Evolutionary conservation across 1,284 basidiomycete genomes (phyloP), one percentile per base, ranked within the genome.

Genomic region (Pseudozyma flocculosa): DNA sequence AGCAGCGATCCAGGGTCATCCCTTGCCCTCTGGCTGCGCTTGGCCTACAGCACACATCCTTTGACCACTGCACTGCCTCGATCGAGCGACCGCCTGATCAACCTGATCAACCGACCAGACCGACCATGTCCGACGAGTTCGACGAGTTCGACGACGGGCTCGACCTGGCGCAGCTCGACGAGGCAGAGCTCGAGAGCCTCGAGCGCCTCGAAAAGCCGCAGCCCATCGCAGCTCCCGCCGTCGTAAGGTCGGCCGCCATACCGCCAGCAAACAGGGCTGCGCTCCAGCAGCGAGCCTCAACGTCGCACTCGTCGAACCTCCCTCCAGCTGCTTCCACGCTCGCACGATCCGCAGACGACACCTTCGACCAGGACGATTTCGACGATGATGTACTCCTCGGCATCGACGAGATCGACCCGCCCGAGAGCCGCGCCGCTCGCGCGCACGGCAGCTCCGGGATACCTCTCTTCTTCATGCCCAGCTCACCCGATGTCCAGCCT

Each of bases 91-190:
- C n/a, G n/a, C n/a, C n/a, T n/a, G n/a, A n/a, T n/a, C n/a, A n/a
- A n/a, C n/a, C n/a, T n/a, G n/a, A n/a, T n/a, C n/a, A n/a, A n/a
- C n/a, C n/a, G n/a, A n/a, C n/a, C n/a, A n/a, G n/a, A n/a, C n/a
- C n/a, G 39, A 53, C 2, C 30, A 61, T 60, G 58, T 21, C 45
- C 10, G 40, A 41, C 11, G n/a, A 40, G 9, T 41, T 49, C 18
- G 58, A 58, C 42, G 58, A 68, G 40, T 53, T 62, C 36, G 65
- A 60, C 29, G 65, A 64, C 18, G 54, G 26, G 7, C 26, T 29
- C 26, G 26, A 29, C 26, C 26, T 29, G 26, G 26, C 26, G 7
- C 26, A 15, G 47, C n/a, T 48, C 15, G 47, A 48, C 30, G 17
- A 11, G 3, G 38, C 32, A 17, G 23, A 42, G 19, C 47, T 48